A percentile compares a stretch with the other conserved stretches of the same genome.
Conservation (phyloP, 768 basidiomycete species). For the Kwoniella heveanensis region DNA sequence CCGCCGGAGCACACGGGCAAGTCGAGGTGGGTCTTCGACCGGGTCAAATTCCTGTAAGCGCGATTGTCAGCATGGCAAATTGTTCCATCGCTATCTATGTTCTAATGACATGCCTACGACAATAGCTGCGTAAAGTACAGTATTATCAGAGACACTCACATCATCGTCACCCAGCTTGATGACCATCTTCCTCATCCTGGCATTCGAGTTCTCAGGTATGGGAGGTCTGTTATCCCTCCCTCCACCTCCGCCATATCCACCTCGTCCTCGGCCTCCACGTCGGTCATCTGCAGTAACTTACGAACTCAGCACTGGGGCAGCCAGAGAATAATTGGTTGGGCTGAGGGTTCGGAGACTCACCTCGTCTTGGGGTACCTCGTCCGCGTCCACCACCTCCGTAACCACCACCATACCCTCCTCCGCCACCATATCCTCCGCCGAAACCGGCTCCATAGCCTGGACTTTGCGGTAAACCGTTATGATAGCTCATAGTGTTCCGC, state of each 20-base stretch:
- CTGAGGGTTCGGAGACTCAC: neutral
- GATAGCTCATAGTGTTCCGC: slow-evolving; percentile 23
- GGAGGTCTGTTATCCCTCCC: slow-evolving; percentile 19
- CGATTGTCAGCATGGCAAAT: neutral
- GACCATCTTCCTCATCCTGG: slow-evolving; percentile 50
- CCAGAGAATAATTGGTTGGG: no score
- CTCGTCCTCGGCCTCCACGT: slow-evolving; percentile 28
- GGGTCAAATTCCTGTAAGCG: slow-evolving; percentile 55
- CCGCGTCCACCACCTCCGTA: slow-evolving; percentile 31
- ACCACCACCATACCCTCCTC: slow-evolving; percentile 28
- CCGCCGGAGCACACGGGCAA: slow-evolving; percentile 47
- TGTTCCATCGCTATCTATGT: no score
- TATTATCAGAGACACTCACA: slow-evolving; percentile 45
- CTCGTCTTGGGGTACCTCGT: slow-evolving; percentile 22
- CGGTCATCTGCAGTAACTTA: slow-evolving; percentile 22
- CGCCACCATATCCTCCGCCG: slow-evolving; percentile 25
- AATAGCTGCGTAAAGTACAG: no score
- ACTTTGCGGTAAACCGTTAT: slow-evolving; percentile 28
- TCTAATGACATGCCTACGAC: no score
- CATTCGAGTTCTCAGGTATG: slow-evolving; percentile 37
- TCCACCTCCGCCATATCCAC: slow-evolving; percentile 28
- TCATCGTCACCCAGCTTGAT: slow-evolving; percentile 54
- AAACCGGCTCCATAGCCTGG: slow-evolving; percentile 23
- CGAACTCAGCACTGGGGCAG: neutral
- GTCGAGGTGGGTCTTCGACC: slow-evolving; percentile 50